Conservation (phyloP, 2,329 filamentous ascomycete species). For the Cladosporium sp. region DNA sequence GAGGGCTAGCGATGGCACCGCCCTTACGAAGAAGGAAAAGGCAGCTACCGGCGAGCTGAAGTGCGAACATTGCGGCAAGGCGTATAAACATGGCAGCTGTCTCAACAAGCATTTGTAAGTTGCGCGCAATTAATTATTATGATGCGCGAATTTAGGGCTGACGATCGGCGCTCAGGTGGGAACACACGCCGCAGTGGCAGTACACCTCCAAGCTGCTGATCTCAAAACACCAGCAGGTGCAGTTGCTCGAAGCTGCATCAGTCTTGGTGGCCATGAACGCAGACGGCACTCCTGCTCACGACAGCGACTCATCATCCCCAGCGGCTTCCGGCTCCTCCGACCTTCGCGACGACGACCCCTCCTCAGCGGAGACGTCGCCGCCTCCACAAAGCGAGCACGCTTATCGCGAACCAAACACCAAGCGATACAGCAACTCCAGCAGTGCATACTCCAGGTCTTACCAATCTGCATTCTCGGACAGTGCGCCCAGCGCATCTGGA, state of each 20-base stretch:
- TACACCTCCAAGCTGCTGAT: slow-evolving; percentile 96
- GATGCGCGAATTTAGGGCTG: background rate
- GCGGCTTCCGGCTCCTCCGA: slow-evolving; percentile 80
- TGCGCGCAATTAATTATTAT: background rate
- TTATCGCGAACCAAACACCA: slow-evolving; percentile 37
- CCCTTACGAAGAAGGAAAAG: slow-evolving; percentile 79
- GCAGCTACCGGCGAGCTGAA: slow-evolving; percentile 80
- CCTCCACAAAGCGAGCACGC: slow-evolving; percentile 73
- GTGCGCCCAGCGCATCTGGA: slow-evolving; percentile 54
- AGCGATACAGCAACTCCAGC: slow-evolving; percentile 51
- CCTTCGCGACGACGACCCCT: slow-evolving; percentile 68
- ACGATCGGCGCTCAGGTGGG: slow-evolving; percentile 71
- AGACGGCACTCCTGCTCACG: slow-evolving; percentile 63
- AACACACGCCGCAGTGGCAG: slow-evolving; percentile 98
- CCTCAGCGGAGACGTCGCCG: slow-evolving; percentile 90
- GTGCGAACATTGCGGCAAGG: slow-evolving; percentile 98
- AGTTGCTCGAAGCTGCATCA: slow-evolving; percentile 94
- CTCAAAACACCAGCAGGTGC: slow-evolving; percentile 98
- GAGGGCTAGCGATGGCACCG: slow-evolving; percentile 81
- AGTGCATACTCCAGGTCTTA: slow-evolving; percentile 70
- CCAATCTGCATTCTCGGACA: slow-evolving; percentile 67
- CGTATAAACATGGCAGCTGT: slow-evolving; percentile 99
- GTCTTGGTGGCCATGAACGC: slow-evolving; percentile 88
- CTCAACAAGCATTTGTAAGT: slow-evolving; percentile 99
- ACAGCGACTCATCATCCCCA: slow-evolving; percentile 86